Base-by-base conservation (phyloP, 345 rosid species). In the Euphorbia peplus region DNA sequence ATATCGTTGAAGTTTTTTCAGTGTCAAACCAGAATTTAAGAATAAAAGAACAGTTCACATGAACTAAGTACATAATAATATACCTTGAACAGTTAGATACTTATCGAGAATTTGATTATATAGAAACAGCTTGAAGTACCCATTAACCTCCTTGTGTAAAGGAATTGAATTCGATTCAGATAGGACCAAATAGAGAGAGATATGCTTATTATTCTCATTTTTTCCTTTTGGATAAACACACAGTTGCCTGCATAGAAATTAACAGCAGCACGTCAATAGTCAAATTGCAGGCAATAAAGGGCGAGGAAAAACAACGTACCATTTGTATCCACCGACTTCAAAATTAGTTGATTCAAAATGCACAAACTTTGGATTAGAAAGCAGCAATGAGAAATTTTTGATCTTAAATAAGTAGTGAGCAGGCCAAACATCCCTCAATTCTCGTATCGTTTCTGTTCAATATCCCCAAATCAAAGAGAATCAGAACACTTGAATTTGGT, bases 71-170 rank as follows among this genome's bases (percentile, higher is more conserved):
- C n/a, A n/a, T n/a, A n/a, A n/a, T n/a, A n/a, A n/a, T n/a, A n/a
- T n/a, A 68, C 72, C 64, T 68, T 57, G 63, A 52, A 68, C 26
- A 15, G 32, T 18, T 53, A 68, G 26, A 62, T 57, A 68, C 14
- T 42, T 26, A 16, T 68, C 72, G 0, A 19, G 18, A 12, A 58
- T n/a, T 5, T 68, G 72, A 29, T 68, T 46, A 58, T 57, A 68
- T 18, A 68, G 29, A 46, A 68, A 57, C 55, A 68, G 6, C 50
- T 58, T 68, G 55, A 68, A 56, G 42, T 10, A 16, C 6, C 18
- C 71, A 47, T 68, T 41, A 12, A 68, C 63, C 5, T 42, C 64
- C 39, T 5, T 15, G 2, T 32, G 29, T 0, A 57, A 19, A 16
- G 46, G 70, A 11, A 25, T 2, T 19, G 61, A 4, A 54, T 54